Evolutionary conservation across 1,139 yeast species (phyloP).

Genomic region (Groenewaldozyma sp.): DNA sequence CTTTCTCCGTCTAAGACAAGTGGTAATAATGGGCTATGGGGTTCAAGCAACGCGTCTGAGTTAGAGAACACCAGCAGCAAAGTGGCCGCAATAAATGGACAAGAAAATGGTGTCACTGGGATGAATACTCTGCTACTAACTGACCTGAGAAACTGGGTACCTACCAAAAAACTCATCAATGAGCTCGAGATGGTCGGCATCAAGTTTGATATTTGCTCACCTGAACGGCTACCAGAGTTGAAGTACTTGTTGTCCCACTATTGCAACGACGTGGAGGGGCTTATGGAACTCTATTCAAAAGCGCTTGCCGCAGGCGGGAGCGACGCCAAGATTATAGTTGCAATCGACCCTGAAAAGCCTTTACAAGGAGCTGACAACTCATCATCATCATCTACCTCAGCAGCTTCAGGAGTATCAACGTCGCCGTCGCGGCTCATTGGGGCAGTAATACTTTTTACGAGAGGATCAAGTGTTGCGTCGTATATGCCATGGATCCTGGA

Average conservation of each 20-base stretch:
- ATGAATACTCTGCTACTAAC: constrained; percentile 19
- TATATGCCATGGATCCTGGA: constrained; percentile 43
- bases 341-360: constrained; percentile 47
- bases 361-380: too few relatives aligned
- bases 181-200: constrained; percentile 55
- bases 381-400: too few relatives aligned
- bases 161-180: constrained; percentile 45
- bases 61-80: background rate
- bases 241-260: constrained; percentile 24
- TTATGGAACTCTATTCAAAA: constrained; percentile 24
- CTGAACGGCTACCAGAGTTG: constrained; percentile 20
- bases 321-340: constrained; percentile 40
- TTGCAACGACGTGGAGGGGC: constrained; percentile 20
- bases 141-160: constrained; percentile 36
- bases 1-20: background rate
- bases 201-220: constrained; percentile 43
- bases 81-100: background rate
- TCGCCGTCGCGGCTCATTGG: constrained; percentile 51
- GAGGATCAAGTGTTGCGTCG: constrained; percentile 38
- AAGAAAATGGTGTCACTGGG: constrained; percentile 4
- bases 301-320: constrained; percentile 16
- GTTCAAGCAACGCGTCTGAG: background rate
- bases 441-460: constrained; percentile 45
- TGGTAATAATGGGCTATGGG: background rate
- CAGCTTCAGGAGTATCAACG: too few relatives aligned